These are phyloP conservation scores for Eucalyptus guilfoylei DNA, from an alignment of 345 rosid species.

Conservation along the genomic window DNA sequence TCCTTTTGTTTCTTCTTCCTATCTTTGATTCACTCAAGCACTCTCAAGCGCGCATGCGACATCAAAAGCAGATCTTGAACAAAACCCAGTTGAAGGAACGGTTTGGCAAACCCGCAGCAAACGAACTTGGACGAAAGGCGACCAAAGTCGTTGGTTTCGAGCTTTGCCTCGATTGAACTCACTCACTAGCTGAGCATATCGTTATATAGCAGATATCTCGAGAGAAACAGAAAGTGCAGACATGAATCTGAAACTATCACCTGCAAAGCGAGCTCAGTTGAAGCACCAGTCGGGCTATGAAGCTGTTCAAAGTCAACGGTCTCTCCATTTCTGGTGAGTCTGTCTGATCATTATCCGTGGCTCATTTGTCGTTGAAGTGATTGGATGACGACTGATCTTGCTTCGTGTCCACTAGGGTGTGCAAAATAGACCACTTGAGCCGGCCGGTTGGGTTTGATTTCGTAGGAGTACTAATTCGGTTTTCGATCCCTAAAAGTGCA, in stretches of 20 bases:
- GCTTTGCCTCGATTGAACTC: not conserved
- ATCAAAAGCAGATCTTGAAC: not conserved
- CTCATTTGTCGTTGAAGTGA: no score
- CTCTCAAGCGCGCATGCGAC: not conserved
- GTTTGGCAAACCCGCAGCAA: not conserved
- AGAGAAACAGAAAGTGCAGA: not conserved
- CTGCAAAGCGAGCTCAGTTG: not conserved
- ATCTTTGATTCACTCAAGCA: not conserved
- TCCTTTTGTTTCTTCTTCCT: not conserved
- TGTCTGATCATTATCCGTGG: no score
- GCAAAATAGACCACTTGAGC: no score
- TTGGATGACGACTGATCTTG: no score
- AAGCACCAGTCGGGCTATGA: not conserved
- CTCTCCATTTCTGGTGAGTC: no score
- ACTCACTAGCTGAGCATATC: not conserved
- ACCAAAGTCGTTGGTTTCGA: not conserved
- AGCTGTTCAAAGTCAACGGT: no score
- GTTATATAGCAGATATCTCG: not conserved
- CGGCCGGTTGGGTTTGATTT: no score
- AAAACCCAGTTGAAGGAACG: not conserved
- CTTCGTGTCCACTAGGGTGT: no score
- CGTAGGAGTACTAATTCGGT: no score
- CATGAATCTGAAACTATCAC: not conserved
- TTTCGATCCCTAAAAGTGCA: no score
- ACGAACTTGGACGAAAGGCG: not conserved